Base-by-base conservation (phyloP, 345 rosid species). In the Aquilaria yunnanensis region DNA sequence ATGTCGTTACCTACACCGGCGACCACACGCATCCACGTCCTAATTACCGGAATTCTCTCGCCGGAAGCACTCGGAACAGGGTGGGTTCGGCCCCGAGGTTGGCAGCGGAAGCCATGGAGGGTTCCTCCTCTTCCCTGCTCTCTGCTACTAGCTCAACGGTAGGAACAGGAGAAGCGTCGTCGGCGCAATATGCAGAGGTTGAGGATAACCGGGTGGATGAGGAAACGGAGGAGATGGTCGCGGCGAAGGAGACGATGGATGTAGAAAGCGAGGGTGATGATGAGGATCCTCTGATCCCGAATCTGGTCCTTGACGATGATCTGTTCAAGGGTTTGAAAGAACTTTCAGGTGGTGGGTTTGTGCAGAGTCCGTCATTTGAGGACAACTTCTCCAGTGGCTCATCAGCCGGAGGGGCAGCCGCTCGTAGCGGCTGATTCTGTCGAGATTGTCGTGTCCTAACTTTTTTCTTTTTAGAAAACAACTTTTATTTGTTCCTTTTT, bases 11-110 rank as follows among this genome's bases (percentile, higher is more conserved):
- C 60, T 93, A 84, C 79, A 79, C 96, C 51, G 97, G 96, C 48
- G 98, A 93, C 31, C 98, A 93, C 73, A 77, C 75, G 48, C 98
- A 93, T 65, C 96, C 98, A 31, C 85, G 74, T 32, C 97, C 98
- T 0, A 81, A 89, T 34, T 96, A 93, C 76, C 85, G 94, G 71
- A 90, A 86, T 75, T 87, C 98, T 23, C 94, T 93, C 30, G 97
- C 97, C 30, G 97, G 98, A 2, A 93, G 87, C 32, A 84, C 93
- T 12, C 78, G 98, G 11, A 65, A 47, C 68, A 65, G 56, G 61
- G 54, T 47, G 9, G 56, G 49, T 33, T 51, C 68, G 12, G 16
- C 48, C 8, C 29, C 32, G 14, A 32, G 54, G 13, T 50, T 50
- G 32, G 61, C 61, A 10, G 13, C 59, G 12, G 29, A 12, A 54